A percentile compares a stretch with the other conserved stretches of the same genome.
Evolutionary conservation across 2,329 filamentous ascomycete genomes (phyloP).

Genomic region (Lecanoromycetidae sp.): DNA sequence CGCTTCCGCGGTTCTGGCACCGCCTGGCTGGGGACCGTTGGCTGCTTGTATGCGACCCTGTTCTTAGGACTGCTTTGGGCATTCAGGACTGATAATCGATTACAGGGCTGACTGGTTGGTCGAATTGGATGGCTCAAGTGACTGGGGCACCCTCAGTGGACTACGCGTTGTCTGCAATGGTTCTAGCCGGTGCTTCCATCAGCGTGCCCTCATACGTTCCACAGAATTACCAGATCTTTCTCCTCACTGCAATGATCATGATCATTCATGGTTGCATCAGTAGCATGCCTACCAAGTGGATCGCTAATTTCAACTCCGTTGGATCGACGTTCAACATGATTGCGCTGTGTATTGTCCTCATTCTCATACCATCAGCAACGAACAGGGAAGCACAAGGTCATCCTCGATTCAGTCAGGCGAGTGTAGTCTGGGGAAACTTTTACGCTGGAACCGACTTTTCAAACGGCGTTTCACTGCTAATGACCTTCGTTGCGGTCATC

Average conservation of each 20-base stretch:
- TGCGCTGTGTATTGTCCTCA: constrained; percentile 52
- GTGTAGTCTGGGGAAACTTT: constrained; percentile 53
- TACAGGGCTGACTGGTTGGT: constrained; percentile 53
- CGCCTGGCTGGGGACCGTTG: constrained; percentile 51
- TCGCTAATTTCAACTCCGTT: constrained; percentile 57
- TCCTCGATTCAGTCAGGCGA: constrained; percentile 46
- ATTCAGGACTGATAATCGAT: not conserved
- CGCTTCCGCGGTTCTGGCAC: constrained; percentile 58
- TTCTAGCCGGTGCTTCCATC: constrained; percentile 58
- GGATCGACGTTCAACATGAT: constrained; percentile 61
- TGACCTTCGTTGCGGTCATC: constrained; percentile 60
- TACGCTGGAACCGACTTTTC: constrained; percentile 56
- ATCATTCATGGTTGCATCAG: constrained; percentile 55
- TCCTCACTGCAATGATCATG: constrained; percentile 56
- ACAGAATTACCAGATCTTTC: constrained; percentile 53
- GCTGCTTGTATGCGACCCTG: constrained; percentile 38
- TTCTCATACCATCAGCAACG: constrained; percentile 53
- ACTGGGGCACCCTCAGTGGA: constrained; percentile 55
- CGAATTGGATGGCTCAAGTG: constrained; percentile 56
- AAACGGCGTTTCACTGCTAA: constrained; percentile 54
- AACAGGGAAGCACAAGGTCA: constrained; percentile 39
- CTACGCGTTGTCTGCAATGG: constrained; percentile 57
- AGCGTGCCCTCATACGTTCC: constrained; percentile 53
- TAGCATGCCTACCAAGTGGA: constrained; percentile 58
- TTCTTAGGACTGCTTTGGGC: not conserved